phyloP scores from a whole-genome alignment of 2,329 filamentous ascomycete genomes.

The Ophiobolus disseminans region DNA sequence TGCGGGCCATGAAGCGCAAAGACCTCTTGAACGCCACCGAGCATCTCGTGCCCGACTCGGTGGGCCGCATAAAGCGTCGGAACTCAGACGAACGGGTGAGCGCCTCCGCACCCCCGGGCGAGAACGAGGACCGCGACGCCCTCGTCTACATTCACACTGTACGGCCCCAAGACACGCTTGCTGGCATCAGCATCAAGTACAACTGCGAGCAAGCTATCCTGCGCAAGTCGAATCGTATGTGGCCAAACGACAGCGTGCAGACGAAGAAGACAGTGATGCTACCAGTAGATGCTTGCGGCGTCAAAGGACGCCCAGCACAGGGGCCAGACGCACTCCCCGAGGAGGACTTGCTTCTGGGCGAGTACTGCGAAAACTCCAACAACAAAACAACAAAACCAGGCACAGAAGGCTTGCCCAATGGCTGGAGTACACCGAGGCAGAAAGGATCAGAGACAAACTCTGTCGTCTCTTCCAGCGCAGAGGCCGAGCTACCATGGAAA shows the following conservation, averaged over 20 bases:
- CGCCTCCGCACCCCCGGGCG: conserved; percentile 57
- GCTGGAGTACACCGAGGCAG: conserved; percentile 47
- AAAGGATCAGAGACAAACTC: conserved; percentile 41
- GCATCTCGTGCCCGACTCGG: conserved; percentile 51
- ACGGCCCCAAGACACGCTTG: conserved; percentile 81
- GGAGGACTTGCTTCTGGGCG: conserved; percentile 47
- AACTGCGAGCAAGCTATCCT: conserved; percentile 84
- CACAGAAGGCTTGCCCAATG: conserved; percentile 41
- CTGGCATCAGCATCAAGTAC: conserved; percentile 88
- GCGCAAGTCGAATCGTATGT: conserved; percentile 88
- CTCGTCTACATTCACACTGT: conserved; percentile 92
- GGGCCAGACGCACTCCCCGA: conserved; percentile 46
- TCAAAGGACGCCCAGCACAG: conserved; percentile 71
- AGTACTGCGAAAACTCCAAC: conserved; percentile 31
- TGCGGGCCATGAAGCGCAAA: conserved; percentile 58
- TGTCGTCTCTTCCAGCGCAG: conserved; percentile 50
- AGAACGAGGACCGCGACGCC: conserved; percentile 73
- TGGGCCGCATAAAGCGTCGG: conserved; percentile 66
- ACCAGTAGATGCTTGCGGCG: conserved; percentile 86
- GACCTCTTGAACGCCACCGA: conserved; percentile 55
- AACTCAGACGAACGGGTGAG: conserved; percentile 68
- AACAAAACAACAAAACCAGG: conserved; percentile 21
- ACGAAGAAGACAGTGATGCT: conserved; percentile 80
- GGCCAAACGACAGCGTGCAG: conserved; percentile 92
- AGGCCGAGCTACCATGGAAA: conserved; percentile 75